phyloP scores from a whole-genome alignment of 2,329 filamentous ascomycete species.

The Pyrenophora seminiperda region DNA sequence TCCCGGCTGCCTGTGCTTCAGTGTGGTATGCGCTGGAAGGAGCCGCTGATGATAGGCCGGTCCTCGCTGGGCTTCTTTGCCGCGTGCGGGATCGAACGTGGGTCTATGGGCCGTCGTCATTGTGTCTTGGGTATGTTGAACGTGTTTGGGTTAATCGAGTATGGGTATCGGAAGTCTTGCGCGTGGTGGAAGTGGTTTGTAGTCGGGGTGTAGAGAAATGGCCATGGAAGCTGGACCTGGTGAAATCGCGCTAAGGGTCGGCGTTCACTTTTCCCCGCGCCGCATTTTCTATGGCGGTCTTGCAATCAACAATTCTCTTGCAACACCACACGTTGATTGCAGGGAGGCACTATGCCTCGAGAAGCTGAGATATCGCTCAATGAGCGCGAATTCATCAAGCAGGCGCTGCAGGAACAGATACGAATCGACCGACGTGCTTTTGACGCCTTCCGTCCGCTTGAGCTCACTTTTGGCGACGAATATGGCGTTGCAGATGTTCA shows the following conservation, averaged over 20 bases:
- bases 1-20: slow-evolving; percentile 82
- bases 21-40: slow-evolving; percentile 87
- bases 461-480: slow-evolving; percentile 84
- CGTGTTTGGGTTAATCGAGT: not conserved
- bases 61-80: slow-evolving; percentile 92
- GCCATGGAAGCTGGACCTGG: slow-evolving; percentile 11
- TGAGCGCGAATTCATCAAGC: slow-evolving; percentile 82
- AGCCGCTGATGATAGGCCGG: slow-evolving; percentile 96
- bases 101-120: slow-evolving; percentile 73
- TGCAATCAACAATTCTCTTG: slow-evolving; percentile 10
- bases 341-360: slow-evolving; percentile 72
- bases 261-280: slow-evolving; percentile 29
- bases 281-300: slow-evolving; percentile 29
- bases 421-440: slow-evolving; percentile 83
- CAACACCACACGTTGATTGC: slow-evolving; percentile 6
- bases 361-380: slow-evolving; percentile 89
- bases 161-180: slow-evolving; percentile 42
- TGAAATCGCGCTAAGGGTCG: slow-evolving; percentile 21
- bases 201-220: slow-evolving; percentile 13
- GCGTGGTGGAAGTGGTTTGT: slow-evolving; percentile 16
- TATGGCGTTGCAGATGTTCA: slow-evolving; percentile 87
- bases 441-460: slow-evolving; percentile 78
- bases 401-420: slow-evolving; percentile 79
- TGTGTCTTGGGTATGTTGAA: slow-evolving; percentile 15
- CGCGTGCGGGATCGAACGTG: slow-evolving; percentile 94